A percentile compares a stretch with the other conserved stretches of the same genome.
Conservation (phyloP, 1,284 basidiomycete species). For the Coriolopsis trogii region DNA sequence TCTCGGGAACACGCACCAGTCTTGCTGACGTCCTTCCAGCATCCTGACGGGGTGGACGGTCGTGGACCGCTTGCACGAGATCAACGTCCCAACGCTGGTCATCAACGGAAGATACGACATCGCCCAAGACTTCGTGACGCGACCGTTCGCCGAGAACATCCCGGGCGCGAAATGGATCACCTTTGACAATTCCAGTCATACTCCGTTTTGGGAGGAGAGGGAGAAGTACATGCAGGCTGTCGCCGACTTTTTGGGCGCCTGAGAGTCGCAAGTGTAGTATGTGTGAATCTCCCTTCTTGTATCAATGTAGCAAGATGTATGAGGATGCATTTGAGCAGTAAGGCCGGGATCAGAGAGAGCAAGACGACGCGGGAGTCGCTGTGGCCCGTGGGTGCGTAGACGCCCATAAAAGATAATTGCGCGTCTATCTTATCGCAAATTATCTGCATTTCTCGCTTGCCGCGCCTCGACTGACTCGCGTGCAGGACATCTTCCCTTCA, state of each 20-base stretch:
- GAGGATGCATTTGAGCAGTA: background rate
- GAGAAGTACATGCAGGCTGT: conserved; percentile 25
- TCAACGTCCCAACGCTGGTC: conserved; percentile 32
- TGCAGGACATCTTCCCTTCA: background rate
- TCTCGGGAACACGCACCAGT: conserved; percentile 40
- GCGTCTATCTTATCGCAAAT: conserved; percentile 28
- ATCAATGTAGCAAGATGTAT: background rate
- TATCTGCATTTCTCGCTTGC: conserved; percentile 6
- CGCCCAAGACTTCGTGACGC: conserved; percentile 29
- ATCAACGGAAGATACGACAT: conserved; percentile 33
- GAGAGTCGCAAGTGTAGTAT: background rate
- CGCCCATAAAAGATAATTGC: conserved; percentile 1
- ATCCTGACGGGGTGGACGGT: conserved; percentile 41
- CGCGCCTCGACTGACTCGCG: background rate
- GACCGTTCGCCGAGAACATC: conserved; percentile 27
- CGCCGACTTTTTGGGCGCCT: background rate
- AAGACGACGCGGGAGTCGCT: background rate
- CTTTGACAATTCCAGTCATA: conserved; percentile 32
- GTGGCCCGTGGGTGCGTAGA: background rate
- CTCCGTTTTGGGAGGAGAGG: conserved; percentile 31
- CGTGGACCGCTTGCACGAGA: conserved; percentile 26
- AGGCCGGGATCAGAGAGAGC: background rate
- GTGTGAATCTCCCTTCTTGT: too few relatives aligned
- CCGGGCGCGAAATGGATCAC: conserved; percentile 29
- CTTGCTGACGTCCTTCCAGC: conserved; percentile 41